A percentile compares a stretch with the other conserved stretches of the same genome.
phyloP scores from a whole-genome alignment of 192 early-diverging fungal species.

The Funneliformis geosporum region DNA sequence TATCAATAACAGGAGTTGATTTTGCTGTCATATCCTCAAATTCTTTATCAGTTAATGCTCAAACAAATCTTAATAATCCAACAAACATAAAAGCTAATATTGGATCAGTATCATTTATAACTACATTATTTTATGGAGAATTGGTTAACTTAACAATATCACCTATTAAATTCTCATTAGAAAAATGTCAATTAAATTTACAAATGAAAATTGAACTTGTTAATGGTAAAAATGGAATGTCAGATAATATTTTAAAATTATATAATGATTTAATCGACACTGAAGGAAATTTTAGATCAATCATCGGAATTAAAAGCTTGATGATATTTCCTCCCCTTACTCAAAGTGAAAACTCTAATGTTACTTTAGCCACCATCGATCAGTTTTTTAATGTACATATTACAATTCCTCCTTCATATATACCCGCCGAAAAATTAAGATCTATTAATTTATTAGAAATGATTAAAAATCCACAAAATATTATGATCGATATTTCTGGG shows the following conservation, averaged over 20 bases:
- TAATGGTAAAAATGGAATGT: background rate
- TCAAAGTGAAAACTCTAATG: background rate
- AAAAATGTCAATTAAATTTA: background rate
- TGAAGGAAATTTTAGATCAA: background rate
- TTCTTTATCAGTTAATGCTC: background rate
- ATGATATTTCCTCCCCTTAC: background rate
- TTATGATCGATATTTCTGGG: background rate
- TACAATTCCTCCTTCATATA: background rate
- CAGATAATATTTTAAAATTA: conserved; percentile 5
- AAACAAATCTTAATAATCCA: conserved; percentile 1
- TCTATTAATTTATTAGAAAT: background rate
- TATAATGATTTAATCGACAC: background rate
- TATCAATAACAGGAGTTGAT: background rate
- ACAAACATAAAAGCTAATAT: background rate
- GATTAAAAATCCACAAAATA: background rate
- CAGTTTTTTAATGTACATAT: background rate
- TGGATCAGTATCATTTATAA: background rate
- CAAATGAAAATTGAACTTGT: background rate
- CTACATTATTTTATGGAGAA: background rate
- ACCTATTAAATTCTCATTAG: background rate
- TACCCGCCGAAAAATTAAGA: background rate
- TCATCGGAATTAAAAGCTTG: background rate
- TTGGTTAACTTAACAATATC: background rate
- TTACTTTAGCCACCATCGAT: background rate
- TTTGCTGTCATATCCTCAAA: background rate